Percentiles rank a stretch among this genome's conserved stretches.
Conservation (phyloP, 768 basidiomycete species). For the Hygrophorus russula region DNA sequence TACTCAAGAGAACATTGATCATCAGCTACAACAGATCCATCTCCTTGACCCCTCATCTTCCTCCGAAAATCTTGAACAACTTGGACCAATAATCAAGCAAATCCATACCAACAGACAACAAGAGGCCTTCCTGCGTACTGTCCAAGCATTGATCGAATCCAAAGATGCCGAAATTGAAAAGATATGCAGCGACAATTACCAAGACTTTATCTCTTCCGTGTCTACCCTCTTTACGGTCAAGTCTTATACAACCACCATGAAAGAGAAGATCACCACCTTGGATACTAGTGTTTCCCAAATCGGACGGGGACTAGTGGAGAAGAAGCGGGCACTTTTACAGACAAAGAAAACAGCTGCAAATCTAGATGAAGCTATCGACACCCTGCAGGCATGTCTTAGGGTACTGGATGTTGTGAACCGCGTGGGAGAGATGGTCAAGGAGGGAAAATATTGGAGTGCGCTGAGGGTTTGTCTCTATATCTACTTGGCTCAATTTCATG, state of each 20-base stretch:
- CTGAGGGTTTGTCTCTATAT: slow-evolving; percentile 59
- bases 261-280: slow-evolving; percentile 81
- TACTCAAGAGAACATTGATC: slow-evolving; percentile 77
- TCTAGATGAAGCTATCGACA: slow-evolving; percentile 94
- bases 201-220: slow-evolving; percentile 95
- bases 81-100: slow-evolving; percentile 90
- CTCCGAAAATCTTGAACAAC: slow-evolving; percentile 90
- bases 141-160: slow-evolving; percentile 82
- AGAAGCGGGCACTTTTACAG: slow-evolving; percentile 84
- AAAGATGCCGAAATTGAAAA: slow-evolving; percentile 95
- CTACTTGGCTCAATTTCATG: slow-evolving; percentile 19
- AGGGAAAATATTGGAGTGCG: slow-evolving; percentile 95
- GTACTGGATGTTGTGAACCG: slow-evolving; percentile 89
- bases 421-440: slow-evolving; percentile 85
- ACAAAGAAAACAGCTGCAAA: slow-evolving; percentile 89
- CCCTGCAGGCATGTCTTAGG: slow-evolving; percentile 84
- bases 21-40: slow-evolving; percentile 86
- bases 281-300: slow-evolving; percentile 84
- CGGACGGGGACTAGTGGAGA: slow-evolving; percentile 81
- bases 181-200: slow-evolving; percentile 93
- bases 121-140: slow-evolving; percentile 76
- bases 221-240: slow-evolving; percentile 95
- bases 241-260: slow-evolving; percentile 90
- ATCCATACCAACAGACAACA: slow-evolving; percentile 83
- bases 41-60: slow-evolving; percentile 79